Evolutionary conservation across 2,329 filamentous ascomycete species (phyloP), one percentile per base, ranked within the genome.

Genomic region (Botrytis pseudocinerea): DNA sequence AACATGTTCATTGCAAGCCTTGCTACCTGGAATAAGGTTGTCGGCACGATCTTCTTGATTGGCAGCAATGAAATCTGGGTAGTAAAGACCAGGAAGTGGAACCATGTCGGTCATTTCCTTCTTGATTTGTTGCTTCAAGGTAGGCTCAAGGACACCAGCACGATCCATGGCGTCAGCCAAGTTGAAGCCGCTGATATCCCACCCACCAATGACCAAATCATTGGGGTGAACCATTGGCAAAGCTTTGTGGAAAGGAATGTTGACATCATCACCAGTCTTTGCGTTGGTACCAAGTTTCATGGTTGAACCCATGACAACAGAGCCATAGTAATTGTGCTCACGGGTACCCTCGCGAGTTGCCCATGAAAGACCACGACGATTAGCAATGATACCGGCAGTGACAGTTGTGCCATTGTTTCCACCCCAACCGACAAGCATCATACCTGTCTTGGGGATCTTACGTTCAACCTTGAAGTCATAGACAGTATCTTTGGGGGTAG

Each of bases 391-490:
- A 83, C 95, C 96, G 75, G 96, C 96, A 74, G 96, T 98, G 76
- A 99, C 94, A 73, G 96, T 99, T 77, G 94, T 94, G 77, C 96
- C 96, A 82, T 99, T 99, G 90, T 99, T 99, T 81, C 96, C 96
- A 84, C 96, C 96, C 90, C 92, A 95, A 76, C 96, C 96, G 78
- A 99, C 95, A 77, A 99, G 89, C 96, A 99, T 98, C 86, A 98
- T 89, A 81, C 96, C 96, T 78, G 94, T 89, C 88, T 95, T 97
- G 84, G 94, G 94, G 74, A 98, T 89, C 84, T 93, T 93, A 83
- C 95, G 94, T 82, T 97, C 92, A 81, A 96, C 93, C 88, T 97
- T 97, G 92, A 99, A 98, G 87, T 98, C 92, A 83, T 98, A 99
- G 78, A 91, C 85, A 76, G 93, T 96, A 85, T 97, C 92, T 84